Base-by-base conservation (phyloP, 306 rosid genomes). In the Pyrus bretschneideri region DNA sequence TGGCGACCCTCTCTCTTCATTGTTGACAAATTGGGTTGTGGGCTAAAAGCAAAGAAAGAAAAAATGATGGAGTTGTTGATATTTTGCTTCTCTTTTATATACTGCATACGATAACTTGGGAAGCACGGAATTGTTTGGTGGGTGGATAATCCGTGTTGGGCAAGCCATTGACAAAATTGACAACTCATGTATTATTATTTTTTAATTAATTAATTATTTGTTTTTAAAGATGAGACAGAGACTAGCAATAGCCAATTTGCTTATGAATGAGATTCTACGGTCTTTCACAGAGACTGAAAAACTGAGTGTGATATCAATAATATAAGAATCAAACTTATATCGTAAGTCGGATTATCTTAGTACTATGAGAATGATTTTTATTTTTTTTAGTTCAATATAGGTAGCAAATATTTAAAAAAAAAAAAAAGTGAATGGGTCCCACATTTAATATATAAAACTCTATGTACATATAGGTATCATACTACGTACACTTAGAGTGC, bases 1-100 rank as follows among this genome's bases (percentile, higher is more conserved):
- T 94, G 97, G 15, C 90, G 90, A 86, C 96, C 92, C 83, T 86
- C 92, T 30, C 95, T 87, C 88, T 81, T 95, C 98, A 95, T 95
- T 9, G 19, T 77, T 18, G 77, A 70, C 44, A 19, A 69, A 25
- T 66, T 76, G 33, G 0, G 30, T 7, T 69, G 79, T 25, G 74
- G 71, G 83, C 83, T 33, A n/a, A 67, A 31, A 25, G 27, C 27
- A 25, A 25, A 25, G 27, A 25, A 25, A 19, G 6, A 38, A 52
- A 46, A 14, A 17, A 4, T 18, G 69, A 12, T 63, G 68, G n/a
- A 27, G 49, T 70, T 11, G 70, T 44, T 45, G 45, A 51, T 0
- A 58, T 40, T 61, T 52, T 44, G 44, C 21, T 4, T 19, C 44
- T 44, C 9, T 22, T 58, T 2, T 65, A 33, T 72, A 2, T 35